These are phyloP conservation scores for Sclerotinia nivalis DNA, from an alignment of 2,329 filamentous ascomycete species.

Conservation along the genomic window DNA sequence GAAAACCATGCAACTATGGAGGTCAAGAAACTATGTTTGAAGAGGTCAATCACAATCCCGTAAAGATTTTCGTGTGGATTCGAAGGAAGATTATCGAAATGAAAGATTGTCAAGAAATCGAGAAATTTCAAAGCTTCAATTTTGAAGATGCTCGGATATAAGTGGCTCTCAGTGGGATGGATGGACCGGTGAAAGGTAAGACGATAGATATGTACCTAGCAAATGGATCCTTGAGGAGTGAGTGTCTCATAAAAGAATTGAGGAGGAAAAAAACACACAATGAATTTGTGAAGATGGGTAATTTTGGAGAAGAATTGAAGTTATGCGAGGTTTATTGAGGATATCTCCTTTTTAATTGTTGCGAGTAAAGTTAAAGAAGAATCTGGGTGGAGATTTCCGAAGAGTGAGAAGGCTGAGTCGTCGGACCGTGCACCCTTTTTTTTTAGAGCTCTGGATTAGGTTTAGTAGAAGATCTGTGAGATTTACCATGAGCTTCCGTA, in stretches of 20 bases:
- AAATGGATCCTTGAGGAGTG: not conserved
- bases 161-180: slow-evolving; percentile 10
- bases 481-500: slow-evolving; percentile 21
- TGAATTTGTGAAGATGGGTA: not conserved
- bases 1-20: slow-evolving; percentile 34
- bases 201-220: not conserved
- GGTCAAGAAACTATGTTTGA: slow-evolving; percentile 22
- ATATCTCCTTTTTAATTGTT: slow-evolving; percentile 24
- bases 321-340: not conserved
- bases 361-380: slow-evolving; percentile 24
- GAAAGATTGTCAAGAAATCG: slow-evolving; percentile 26
- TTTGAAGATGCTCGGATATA: not conserved
- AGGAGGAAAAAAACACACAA: not conserved
- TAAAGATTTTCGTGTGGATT: slow-evolving; percentile 20
- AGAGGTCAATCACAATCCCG: slow-evolving; percentile 9
- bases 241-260: not conserved
- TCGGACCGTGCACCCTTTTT: slow-evolving; percentile 27
- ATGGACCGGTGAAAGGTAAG: slow-evolving; percentile 13
- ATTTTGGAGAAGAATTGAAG: not conserved
- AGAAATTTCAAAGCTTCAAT: slow-evolving; percentile 17
- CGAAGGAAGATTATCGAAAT: slow-evolving; percentile 32
- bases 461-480: slow-evolving; percentile 25
- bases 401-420: slow-evolving; percentile 31
- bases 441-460: slow-evolving; percentile 23
- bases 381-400: not conserved